phyloP scores from a whole-genome alignment of 1,139 yeast genomes.

The Chernovozyma aurita region DNA sequence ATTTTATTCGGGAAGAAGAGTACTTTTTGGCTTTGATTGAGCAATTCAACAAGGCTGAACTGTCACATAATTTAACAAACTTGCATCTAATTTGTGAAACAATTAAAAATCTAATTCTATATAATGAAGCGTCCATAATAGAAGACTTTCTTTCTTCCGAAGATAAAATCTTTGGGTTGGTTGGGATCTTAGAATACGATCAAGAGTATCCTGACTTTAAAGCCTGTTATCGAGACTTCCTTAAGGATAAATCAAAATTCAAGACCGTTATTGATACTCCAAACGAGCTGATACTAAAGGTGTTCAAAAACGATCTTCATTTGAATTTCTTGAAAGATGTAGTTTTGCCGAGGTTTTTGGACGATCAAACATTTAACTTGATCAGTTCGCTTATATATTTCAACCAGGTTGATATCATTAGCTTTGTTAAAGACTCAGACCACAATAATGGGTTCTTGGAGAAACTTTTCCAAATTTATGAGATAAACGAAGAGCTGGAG shows the following conservation, averaged over 20 bases:
- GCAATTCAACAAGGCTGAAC: slow-evolving; percentile 56
- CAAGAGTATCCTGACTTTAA: slow-evolving; percentile 76
- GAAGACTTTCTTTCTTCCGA: slow-evolving; percentile 62
- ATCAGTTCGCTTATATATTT: slow-evolving; percentile 62
- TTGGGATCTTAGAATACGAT: slow-evolving; percentile 89
- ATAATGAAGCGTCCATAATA: slow-evolving; percentile 65
- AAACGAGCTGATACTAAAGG: slow-evolving; percentile 33
- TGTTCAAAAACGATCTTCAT: slow-evolving; percentile 71
- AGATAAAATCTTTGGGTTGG: slow-evolving; percentile 54
- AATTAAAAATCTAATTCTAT: slow-evolving; percentile 61
- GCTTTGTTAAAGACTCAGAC: slow-evolving; percentile 55
- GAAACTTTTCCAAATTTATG: slow-evolving; percentile 56
- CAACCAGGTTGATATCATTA: slow-evolving; percentile 69
- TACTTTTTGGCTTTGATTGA: slow-evolving; percentile 52
- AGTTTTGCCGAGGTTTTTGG: slow-evolving; percentile 73
- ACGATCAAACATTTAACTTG: slow-evolving; percentile 69
- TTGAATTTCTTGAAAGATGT: slow-evolving; percentile 83
- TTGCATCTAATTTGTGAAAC: slow-evolving; percentile 69
- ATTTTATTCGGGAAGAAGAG: slow-evolving; percentile 43
- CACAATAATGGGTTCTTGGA: slow-evolving; percentile 33
- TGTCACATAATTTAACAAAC: slow-evolving; percentile 40
- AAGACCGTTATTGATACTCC: slow-evolving; percentile 74
- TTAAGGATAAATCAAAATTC: slow-evolving; percentile 55
- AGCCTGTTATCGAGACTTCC: slow-evolving; percentile 71
- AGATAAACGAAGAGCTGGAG: slow-evolving; percentile 9